These are phyloP conservation scores for Chrysanthemum makinoi DNA, from an alignment of 129 eudicot species.

Conservation along the genomic window DNA sequence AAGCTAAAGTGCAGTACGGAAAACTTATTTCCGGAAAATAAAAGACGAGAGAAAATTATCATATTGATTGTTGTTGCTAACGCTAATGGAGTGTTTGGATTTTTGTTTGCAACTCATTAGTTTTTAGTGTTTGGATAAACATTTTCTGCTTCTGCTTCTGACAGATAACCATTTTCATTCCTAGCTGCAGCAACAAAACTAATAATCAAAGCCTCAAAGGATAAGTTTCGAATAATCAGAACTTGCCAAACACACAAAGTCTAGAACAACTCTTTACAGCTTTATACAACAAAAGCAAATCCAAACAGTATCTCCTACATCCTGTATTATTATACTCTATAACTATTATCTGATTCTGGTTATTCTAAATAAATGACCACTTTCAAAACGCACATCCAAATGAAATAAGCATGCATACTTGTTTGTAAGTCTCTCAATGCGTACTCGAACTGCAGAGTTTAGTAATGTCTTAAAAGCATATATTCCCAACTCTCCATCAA, in stretches of 20 bases:
- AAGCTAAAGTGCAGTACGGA: neutral
- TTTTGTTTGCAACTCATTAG: too few relatives aligned
- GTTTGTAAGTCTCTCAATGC: constrained; percentile 83
- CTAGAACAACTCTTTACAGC: too few relatives aligned
- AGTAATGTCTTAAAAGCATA: constrained; percentile 80
- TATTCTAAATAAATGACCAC: neutral
- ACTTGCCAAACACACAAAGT: too few relatives aligned
- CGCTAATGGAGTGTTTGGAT: too few relatives aligned
- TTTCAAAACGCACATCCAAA: neutral
- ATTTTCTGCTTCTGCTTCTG: neutral
- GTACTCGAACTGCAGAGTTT: constrained; percentile 70
- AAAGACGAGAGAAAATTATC: too few relatives aligned
- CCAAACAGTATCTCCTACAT: too few relatives aligned
- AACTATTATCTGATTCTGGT: neutral
- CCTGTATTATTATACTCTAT: too few relatives aligned
- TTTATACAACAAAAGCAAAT: too few relatives aligned
- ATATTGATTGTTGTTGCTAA: too few relatives aligned
- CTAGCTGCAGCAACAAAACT: neutral
- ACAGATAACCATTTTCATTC: too few relatives aligned
- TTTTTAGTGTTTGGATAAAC: constrained; percentile 1
- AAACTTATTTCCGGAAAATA: neutral
- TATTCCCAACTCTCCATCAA: constrained; percentile 71
- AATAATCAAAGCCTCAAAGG: neutral
- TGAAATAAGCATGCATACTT: constrained; percentile 47
- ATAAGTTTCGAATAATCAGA: too few relatives aligned